These are phyloP conservation scores for Lachancea fermentati DNA, from an alignment of 805 yeast species.

Conservation along the genomic window DNA sequence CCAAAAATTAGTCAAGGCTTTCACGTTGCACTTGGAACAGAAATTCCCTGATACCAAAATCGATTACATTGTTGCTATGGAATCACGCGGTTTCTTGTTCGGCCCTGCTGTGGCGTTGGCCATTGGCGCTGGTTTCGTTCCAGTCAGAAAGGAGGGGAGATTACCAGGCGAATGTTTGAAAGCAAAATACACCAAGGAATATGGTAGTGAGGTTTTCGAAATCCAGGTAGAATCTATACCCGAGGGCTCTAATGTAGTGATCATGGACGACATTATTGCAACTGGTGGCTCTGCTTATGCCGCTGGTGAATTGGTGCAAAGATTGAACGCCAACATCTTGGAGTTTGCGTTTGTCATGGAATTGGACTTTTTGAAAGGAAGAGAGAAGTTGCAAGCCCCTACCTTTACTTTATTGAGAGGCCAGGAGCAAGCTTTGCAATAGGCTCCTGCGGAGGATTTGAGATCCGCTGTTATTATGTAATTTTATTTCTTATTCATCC, in stretches of 20 bases:
- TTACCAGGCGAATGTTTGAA: slow-evolving; percentile 77
- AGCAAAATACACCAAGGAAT: slow-evolving; percentile 82
- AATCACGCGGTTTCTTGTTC: slow-evolving; percentile 93
- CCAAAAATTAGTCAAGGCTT: slow-evolving; percentile 74
- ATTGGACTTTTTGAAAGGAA: slow-evolving; percentile 89
- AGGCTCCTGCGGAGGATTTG: neutral
- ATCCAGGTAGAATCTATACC: slow-evolving; percentile 80
- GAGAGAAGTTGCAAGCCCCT: slow-evolving; percentile 79
- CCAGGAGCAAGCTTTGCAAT: slow-evolving; percentile 52
- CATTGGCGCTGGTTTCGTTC: slow-evolving; percentile 84
- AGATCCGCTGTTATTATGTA: neutral
- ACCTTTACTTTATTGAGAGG: slow-evolving; percentile 86
- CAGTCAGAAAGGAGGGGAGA: slow-evolving; percentile 93
- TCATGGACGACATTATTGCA: slow-evolving; percentile 95
- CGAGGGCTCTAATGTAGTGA: slow-evolving; percentile 70
- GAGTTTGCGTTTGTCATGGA: slow-evolving; percentile 91
- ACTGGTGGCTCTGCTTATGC: slow-evolving; percentile 96
- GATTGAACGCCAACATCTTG: slow-evolving; percentile 62
- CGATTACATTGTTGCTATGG: slow-evolving; percentile 90
- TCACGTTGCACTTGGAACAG: slow-evolving; percentile 64
- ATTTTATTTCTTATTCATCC: neutral
- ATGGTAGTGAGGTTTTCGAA: slow-evolving; percentile 86
- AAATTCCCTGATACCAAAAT: slow-evolving; percentile 52
- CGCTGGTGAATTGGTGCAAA: slow-evolving; percentile 77
- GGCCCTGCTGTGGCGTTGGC: slow-evolving; percentile 95